phyloP scores from a whole-genome alignment of 2,329 filamentous ascomycete genomes.

The Phialophora macrospora region DNA sequence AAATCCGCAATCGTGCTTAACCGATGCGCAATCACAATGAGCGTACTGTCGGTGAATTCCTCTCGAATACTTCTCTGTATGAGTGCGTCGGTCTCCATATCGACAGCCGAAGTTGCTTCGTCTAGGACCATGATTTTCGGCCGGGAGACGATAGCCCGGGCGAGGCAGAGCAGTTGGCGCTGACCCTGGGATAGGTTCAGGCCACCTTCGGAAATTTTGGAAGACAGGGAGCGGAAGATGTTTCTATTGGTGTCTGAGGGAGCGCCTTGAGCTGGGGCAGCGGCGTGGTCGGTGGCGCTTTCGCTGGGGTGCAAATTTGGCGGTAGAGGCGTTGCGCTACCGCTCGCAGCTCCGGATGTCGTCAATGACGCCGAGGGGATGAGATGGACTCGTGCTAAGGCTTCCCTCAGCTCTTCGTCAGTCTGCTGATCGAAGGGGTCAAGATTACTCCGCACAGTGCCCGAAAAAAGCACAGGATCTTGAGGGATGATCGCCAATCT shows the following conservation, averaged over 20 bases:
- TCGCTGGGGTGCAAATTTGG: background rate
- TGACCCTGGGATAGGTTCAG: constrained; percentile 78
- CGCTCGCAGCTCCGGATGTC: constrained; percentile 33
- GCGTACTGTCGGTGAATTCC: constrained; percentile 70
- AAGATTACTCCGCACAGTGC: constrained; percentile 75
- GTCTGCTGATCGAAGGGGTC: constrained; percentile 75
- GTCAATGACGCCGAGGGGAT: constrained; percentile 48
- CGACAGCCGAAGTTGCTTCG: constrained; percentile 78
- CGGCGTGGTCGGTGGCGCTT: constrained; percentile 42
- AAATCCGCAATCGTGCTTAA: constrained; percentile 78
- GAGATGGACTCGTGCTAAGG: constrained; percentile 73
- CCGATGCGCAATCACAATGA: constrained; percentile 76
- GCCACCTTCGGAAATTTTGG: constrained; percentile 71
- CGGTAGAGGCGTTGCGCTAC: constrained; percentile 32
- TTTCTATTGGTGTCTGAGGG: constrained; percentile 61
- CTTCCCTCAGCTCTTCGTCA: constrained; percentile 71
- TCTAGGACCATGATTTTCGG: constrained; percentile 81
- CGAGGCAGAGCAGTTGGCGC: constrained; percentile 75
- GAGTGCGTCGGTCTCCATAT: constrained; percentile 74
- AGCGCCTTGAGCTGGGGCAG: constrained; percentile 56
- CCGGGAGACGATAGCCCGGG: constrained; percentile 71
- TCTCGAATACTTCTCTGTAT: constrained; percentile 75
- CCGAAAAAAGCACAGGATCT: constrained; percentile 80
- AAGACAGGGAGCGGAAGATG: constrained; percentile 66
- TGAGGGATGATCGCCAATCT: constrained; percentile 81